phyloP scores from a whole-genome alignment of 169 alveolate species.

The Plasmodium blacklocki region DNA sequence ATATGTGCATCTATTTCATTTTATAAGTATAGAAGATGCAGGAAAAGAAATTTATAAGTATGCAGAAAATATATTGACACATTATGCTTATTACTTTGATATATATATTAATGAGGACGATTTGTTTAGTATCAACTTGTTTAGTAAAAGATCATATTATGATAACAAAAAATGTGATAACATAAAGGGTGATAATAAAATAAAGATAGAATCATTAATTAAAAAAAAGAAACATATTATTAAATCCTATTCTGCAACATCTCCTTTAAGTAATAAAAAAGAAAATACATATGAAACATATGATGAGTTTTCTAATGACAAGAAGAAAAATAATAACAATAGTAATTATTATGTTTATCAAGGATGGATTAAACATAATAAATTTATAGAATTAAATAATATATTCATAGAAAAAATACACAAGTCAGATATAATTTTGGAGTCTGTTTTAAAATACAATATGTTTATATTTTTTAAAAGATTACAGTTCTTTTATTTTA shows the following conservation, averaged over 20 bases:
- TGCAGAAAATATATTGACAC: slow-evolving; percentile 21
- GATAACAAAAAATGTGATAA: no score
- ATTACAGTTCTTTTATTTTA: slow-evolving; percentile 22
- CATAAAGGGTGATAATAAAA: no score
- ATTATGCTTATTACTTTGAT: slow-evolving; percentile 27
- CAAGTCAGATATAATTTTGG: not conserved
- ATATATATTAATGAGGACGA: slow-evolving; percentile 3
- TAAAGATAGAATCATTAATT: no score
- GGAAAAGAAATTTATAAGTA: slow-evolving; percentile 5
- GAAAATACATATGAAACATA: not conserved
- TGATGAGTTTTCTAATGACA: not conserved
- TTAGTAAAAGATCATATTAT: slow-evolving; percentile 5
- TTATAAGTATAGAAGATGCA: slow-evolving; percentile 6
- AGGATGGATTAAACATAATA: not conserved
- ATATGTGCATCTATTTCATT: slow-evolving; percentile 44
- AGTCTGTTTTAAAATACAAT: slow-evolving; percentile 10
- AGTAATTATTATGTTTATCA: not conserved
- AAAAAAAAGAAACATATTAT: no score
- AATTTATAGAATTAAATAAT: slow-evolving; percentile 16
- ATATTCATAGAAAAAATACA: slow-evolving; percentile 2
- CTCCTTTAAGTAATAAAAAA: not conserved
- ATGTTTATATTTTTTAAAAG: slow-evolving; percentile 28
- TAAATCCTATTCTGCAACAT: no score
- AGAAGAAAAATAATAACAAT: not conserved
- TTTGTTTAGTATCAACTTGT: slow-evolving; percentile 13